Evolutionary conservation across 1,284 basidiomycete species (phyloP), one percentile per base, ranked within the genome.

Genomic region (Ganoderma resinaceum): DNA sequence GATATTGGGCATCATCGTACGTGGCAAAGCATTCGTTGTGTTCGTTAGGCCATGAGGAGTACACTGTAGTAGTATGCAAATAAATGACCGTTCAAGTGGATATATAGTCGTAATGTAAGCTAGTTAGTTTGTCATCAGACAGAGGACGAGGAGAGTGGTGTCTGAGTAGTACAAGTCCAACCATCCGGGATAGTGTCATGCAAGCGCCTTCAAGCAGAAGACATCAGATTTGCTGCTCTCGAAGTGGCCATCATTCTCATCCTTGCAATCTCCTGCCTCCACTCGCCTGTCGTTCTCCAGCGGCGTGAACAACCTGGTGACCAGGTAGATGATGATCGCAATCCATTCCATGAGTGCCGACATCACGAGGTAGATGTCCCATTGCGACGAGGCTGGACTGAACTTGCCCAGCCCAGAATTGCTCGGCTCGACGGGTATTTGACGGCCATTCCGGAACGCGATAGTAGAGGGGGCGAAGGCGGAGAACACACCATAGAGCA

Each of bases 301-400:
- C 58, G 70, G 79, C n/a, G 80, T 66, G 31, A 71, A 18, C 20
- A 75, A 73, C 23, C 80, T 82, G 0, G 84, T 83, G 65, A 85
- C 72, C 12, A 84, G 75, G 76, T 88, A 91, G 62, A 88, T 79
- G 53, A 81, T 64, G 61, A 82, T 81, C 23, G 84, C 81, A n/a
- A 82, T 76, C 70, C 82, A 88, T 76, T 91, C 90, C 84, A 86
- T 86, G 57, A 90, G 69, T 49, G 89, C 80, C 11, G 84, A 84
- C 81, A 91, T 84, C 63, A 84, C 76, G 40, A 90, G 81, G 74
- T 84, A 91, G 68, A 85, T 73, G 61, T 84, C 77, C 86, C 86
- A 90, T 67, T 84, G 78, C 37, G 88, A 88, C 7, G 82, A 85
- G 40, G 85, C 70, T 59, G 85, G 80, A 72, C 88, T 87, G 76